phyloP scores from a whole-genome alignment of 2,329 filamentous ascomycete genomes.

The Thielaviopsis populi region DNA sequence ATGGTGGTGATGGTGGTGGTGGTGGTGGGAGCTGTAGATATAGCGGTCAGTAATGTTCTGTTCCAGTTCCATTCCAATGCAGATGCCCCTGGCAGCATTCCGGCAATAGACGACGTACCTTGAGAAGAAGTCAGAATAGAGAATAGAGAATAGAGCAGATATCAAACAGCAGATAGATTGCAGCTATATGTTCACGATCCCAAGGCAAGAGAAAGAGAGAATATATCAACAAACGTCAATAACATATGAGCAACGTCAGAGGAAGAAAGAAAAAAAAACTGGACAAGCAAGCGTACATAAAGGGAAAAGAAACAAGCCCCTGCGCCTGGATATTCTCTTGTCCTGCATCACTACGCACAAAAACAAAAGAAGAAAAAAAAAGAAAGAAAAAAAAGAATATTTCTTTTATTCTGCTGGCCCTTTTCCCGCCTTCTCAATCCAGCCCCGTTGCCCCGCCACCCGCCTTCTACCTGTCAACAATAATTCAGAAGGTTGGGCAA shows the following conservation, averaged over 20 bases:
- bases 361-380: not conserved
- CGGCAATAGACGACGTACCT: not conserved
- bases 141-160: not conserved
- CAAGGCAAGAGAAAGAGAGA: not conserved
- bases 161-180: not conserved
- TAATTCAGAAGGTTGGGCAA: not conserved
- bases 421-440: not conserved
- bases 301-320: not conserved
- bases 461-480: not conserved
- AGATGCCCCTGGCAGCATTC: not conserved
- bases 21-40: not conserved
- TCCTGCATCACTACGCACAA: not conserved
- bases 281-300: not conserved
- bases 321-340: not conserved
- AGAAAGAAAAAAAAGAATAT: no score
- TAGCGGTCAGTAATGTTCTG: not conserved
- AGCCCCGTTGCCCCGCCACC: slow-evolving; percentile 1
- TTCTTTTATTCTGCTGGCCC: not conserved
- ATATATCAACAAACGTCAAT: not conserved
- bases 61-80: not conserved
- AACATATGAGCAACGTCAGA: not conserved
- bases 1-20: not conserved
- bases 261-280: not conserved
- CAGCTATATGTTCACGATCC: not conserved
- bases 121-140: not conserved